Evolutionary conservation across 1,139 yeast species (phyloP), one percentile per base, ranked within the genome.

Genomic region (Sugiyamaella sp.): DNA sequence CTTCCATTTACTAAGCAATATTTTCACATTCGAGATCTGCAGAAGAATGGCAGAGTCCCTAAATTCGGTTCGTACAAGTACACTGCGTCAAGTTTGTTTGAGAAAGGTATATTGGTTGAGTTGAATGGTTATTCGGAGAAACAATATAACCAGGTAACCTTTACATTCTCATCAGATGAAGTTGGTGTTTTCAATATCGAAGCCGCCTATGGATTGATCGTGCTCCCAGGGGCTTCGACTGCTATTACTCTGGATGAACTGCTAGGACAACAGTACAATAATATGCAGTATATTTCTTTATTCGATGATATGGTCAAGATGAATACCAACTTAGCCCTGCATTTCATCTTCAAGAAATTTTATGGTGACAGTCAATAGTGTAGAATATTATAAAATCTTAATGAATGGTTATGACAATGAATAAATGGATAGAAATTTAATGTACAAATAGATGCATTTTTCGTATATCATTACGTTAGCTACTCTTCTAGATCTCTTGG

Each of bases 41-140:
- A 84, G 63, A 83, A 79, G 71, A 69, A 81, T 48, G 89, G 93
- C 32, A 75, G 85, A 46, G 72, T 84, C 45, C 91, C 95, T 1
- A 81, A 80, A 64, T 89, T 85, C 69, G 96, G 96, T 6, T 87
- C 95, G 0, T 89, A 84, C 72, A 88, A 86, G 70, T 88, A 89
- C 71, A 79, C 89, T 0, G 85, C 89, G 2, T 85, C 87, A 57
- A 86, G 84, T 63, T 75, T 93, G 50, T 76, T 80, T 67, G 97
- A 90, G 55, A 85, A 81, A 62, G 86, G 87, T 1, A 79, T 90
- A 1, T 68, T 93, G 25, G 69, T 79, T 4, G 85, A 82, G 53
- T 76, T 86, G 49, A 79, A 65, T 37, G 77, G 76, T 8, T 73
- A 71, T 54, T 59, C 64, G 2, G 82, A 80, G 1, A 73, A 80